Evolutionary conservation across 2,329 filamentous ascomycete species (phyloP), one percentile per base, ranked within the genome.

Genomic region (Zymoseptoria pseudotritici): DNA sequence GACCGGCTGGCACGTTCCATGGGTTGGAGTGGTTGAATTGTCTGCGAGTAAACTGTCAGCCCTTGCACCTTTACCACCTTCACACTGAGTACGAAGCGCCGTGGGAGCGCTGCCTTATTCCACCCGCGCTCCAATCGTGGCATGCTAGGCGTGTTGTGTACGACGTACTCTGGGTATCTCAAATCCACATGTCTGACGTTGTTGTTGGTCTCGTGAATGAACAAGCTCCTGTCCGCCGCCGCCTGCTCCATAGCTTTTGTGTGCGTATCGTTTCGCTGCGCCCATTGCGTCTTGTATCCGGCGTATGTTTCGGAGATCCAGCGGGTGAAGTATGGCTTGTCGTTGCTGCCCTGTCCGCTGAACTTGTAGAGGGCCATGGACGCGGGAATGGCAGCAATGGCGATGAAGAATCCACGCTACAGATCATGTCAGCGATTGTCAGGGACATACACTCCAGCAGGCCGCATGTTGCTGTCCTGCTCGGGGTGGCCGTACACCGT

Each of bases 1-100:
- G 82, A 56, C 86, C 86, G 51, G 86, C 83, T 31, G 80, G 75
- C 58, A 87, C 81, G 69, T 89, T 89, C 74, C 79, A 85, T 17
- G 85, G 85, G 1, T 83, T 83, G 56, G 83, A 82, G 21, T 76
- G 74, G 70, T 88, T 87, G 75, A 88, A 82, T 64, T 82, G 76
- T 67, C 86, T 88, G 69, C 24, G 46, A 55, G 49, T 26, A 59
- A 52, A 13, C 53, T 53, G 62, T 65, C 55, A 66, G 31, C 29
- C 42, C 50, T 49, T 50, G 63, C 60, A 71, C 17, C 24, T 59
- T 56, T 54, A 63, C 61, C 51, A 19, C 13, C 50, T 52, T 52
- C 7, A 8, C 6, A 20, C 26, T 53, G 11, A n/a, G 36, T 17
- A 46, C 17, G 36, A 13, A n/a, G 13, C 7, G 36, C 17, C 36